Percentiles rank a stretch among this genome's conserved stretches.
Evolutionary conservation across 371 early-diverging fungal species (phyloP).

Genomic region (Coemansia sp.): DNA sequence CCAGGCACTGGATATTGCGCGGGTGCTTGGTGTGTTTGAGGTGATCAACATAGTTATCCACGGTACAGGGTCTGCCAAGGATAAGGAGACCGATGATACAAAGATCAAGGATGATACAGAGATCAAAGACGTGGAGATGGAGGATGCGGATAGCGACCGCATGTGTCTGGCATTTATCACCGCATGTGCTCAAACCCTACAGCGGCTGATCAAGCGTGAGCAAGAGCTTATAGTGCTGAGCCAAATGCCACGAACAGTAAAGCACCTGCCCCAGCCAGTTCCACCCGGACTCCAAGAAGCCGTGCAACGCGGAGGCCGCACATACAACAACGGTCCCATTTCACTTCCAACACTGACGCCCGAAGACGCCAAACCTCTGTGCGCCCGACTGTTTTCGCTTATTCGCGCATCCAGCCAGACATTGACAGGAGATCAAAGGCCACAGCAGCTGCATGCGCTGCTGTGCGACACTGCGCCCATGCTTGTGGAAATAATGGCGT

Average conservation of each 20-base stretch:
- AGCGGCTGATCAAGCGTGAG: slow-evolving; percentile 33
- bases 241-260: slow-evolving; percentile 38
- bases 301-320: slow-evolving; percentile 28
- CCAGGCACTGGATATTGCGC: slow-evolving; percentile 26
- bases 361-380: slow-evolving; percentile 8
- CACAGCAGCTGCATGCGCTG: not conserved
- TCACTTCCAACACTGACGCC: not conserved
- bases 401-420: not conserved
- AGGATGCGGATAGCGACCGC: not conserved
- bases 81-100: not conserved
- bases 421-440: not conserved
- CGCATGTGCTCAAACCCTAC: slow-evolving; percentile 17
- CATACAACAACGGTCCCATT: slow-evolving; percentile 32
- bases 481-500: slow-evolving; percentile 26
- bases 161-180: slow-evolving; percentile 14
- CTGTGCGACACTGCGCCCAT: slow-evolving; percentile 27
- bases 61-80: not conserved
- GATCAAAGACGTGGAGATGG: slow-evolving; percentile 19
- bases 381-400: slow-evolving; percentile 1
- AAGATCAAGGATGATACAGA: not conserved
- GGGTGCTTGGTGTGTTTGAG: slow-evolving; percentile 27
- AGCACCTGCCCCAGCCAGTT: slow-evolving; percentile 44
- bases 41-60: slow-evolving; percentile 10
- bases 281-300: slow-evolving; percentile 37
- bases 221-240: slow-evolving; percentile 30